These are phyloP conservation scores for Lizonia empirigonia DNA, from an alignment of 2,329 filamentous ascomycete genomes.

Conservation along the genomic window DNA sequence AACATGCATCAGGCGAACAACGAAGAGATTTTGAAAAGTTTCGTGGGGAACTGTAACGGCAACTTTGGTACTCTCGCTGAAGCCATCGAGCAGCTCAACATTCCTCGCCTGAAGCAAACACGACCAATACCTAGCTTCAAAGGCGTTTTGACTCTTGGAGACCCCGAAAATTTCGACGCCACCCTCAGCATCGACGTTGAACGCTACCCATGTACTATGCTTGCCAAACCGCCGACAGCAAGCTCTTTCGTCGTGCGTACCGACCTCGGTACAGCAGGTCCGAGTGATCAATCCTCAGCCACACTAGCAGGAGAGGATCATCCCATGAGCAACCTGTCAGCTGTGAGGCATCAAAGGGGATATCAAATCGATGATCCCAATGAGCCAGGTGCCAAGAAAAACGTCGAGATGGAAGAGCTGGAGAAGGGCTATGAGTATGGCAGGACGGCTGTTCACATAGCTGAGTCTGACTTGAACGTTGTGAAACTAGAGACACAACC, in stretches of 20 bases:
- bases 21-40: constrained; percentile 68
- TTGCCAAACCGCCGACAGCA: constrained; percentile 74
- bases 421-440: constrained; percentile 97
- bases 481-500: constrained; percentile 82
- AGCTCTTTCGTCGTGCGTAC: constrained; percentile 72
- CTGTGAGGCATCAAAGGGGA: constrained; percentile 75
- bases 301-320: constrained; percentile 53
- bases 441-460: constrained; percentile 87
- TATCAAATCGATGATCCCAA: constrained; percentile 81
- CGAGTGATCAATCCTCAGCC: constrained; percentile 59
- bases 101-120: constrained; percentile 76
- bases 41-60: constrained; percentile 71
- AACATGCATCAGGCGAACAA: constrained; percentile 63
- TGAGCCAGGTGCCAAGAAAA: constrained; percentile 76
- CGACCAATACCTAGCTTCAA: constrained; percentile 79
- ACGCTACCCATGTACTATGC: constrained; percentile 84
- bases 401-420: constrained; percentile 80
- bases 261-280: constrained; percentile 54
- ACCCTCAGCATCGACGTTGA: constrained; percentile 86
- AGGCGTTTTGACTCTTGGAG: constrained; percentile 78
- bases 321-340: constrained; percentile 58
- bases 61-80: constrained; percentile 83
- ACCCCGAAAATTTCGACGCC: constrained; percentile 72
- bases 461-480: constrained; percentile 81
- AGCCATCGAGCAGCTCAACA: constrained; percentile 79